Base-by-base conservation (phyloP, 129 eudicot species). In the Chrysanthemum lavandulifolium region DNA sequence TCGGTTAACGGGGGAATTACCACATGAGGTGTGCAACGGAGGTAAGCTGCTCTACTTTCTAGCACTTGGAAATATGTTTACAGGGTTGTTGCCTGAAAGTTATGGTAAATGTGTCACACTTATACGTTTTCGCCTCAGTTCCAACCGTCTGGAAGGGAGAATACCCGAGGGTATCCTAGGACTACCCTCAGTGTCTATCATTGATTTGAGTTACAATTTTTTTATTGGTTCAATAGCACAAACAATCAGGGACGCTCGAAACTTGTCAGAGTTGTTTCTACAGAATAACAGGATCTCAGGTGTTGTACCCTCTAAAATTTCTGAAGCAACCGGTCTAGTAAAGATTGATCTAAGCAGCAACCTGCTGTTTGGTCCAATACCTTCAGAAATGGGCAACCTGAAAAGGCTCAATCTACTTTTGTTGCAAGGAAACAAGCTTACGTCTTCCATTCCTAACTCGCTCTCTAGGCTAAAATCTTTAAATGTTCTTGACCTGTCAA, bases 331-430 rank as follows among this genome's bases (percentile, higher is more conserved):
- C 5, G 85, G 54, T 70, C 80, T 93, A 21, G 98, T 93, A 6
- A 89, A 89, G 82, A 66, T 93, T 79, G 98, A 93, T 79, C 76
- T 93, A 2, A 93, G 98, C 76, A 75, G 83, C 50, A 93, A 93
- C 71, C 84, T 78, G 13, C 52, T 93, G 16, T 87, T 85, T 2
- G 97, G 98, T 23, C 80, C 97, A 47, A 89, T 93, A 59, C 98
- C 98, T 58, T 71, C 82, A 6, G 95, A 82, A 81, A 89, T 93
- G 29, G 95, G 98, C 23, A 43, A 74, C 67, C 77, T 93, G 0
- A 74, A 70, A 54, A 50, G 76, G 76, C 90, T 93, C 18, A 93
- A 89, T 79, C 77, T 81, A 1, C 80, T 93, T 55, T 13, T 80
- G 59, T 14, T 93, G 65, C 92, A 80, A 79, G 86, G 88, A 64